Base-by-base conservation (phyloP, 2,329 filamentous ascomycete genomes). In the Blastomyces silverae region DNA sequence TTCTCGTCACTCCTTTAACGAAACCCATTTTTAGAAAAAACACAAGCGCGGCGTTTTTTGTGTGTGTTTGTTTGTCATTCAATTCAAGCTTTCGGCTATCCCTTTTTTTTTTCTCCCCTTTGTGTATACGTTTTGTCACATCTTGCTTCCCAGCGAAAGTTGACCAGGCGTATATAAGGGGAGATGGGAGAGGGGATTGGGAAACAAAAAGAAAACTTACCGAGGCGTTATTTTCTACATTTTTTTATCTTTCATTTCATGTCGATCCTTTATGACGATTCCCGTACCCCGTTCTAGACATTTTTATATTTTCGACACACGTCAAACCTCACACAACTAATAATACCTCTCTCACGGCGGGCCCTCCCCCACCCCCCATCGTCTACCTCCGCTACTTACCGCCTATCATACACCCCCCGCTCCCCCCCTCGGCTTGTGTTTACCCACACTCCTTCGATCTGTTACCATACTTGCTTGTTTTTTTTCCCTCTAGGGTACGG, bases 1-100 rank as follows among this genome's bases (percentile, higher is more conserved):
- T 71, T 67, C 28, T 25, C 67, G 73, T 72, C 74, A 71, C 70
- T 74, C 73, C 71, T 73, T 73, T 67, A 46, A 66, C 65, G 69
- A 39, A 67, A 67, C 62, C 64, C 66, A 64, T 67, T 63, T 34
- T 39, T 39, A 39, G 37, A 64, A 65, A 65, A 67, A 69, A 64
- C 68, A 64, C 68, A 69, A 70, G 70, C 67, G 68, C 58, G 68
- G 67, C 61, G 68, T 68, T 68, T 65, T 56, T 42, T 56, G 42
- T 57, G 20, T n/a, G 37, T 44, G 17, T 13, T 66, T 65, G 37
- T 13, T 39, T 39, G 34, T 11, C 37, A 39, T 62, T 61, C 52
- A 52, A 39, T 62, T 61, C 31, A 13, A 39, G 1, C 8, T 65
- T 55, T 64, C 46, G 42, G 3, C 57, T 61, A 53, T 57, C 60